phyloP scores from a whole-genome alignment of 352 stramenopile species.

The Pythium coloratum region DNA sequence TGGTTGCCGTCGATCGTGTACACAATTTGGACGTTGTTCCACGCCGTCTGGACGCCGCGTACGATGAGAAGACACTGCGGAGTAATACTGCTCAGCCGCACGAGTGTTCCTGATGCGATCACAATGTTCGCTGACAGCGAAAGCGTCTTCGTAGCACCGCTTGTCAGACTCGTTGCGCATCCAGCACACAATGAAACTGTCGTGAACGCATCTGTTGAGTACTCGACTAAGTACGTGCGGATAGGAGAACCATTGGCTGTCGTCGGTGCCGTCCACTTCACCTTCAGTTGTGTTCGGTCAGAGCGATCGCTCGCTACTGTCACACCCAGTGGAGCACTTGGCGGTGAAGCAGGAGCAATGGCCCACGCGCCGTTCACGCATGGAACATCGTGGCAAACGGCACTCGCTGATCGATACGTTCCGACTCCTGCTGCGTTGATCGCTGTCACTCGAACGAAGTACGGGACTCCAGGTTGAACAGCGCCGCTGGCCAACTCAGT shows the following conservation, averaged over 20 bases:
- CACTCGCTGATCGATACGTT: constrained; percentile 39
- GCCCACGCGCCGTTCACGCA: constrained; percentile 38
- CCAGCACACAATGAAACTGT: constrained; percentile 40
- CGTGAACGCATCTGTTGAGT: constrained; percentile 62
- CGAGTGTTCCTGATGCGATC: constrained; percentile 39
- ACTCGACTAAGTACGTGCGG: constrained; percentile 83
- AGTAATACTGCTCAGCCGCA: constrained; percentile 44
- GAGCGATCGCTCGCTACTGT: constrained; percentile 77
- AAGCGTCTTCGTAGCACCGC: constrained; percentile 38
- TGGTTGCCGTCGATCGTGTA: constrained; percentile 51
- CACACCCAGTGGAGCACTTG: constrained; percentile 71
- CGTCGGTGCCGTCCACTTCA: constrained; percentile 79
- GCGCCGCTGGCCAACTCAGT: constrained; percentile 81
- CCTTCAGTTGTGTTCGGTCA: constrained; percentile 74
- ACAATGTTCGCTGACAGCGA: constrained; percentile 37
- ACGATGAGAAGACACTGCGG: constrained; percentile 59
- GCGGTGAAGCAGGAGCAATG: constrained; percentile 63
- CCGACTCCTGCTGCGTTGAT: constrained; percentile 87
- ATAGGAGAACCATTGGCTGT: constrained; percentile 71
- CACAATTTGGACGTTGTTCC: constrained; percentile 35
- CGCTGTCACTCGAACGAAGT: constrained; percentile 90
- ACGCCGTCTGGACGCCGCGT: constrained; percentile 35
- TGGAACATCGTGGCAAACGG: constrained; percentile 52
- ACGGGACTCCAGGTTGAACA: constrained; percentile 76
- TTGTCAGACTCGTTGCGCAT: constrained; percentile 46